phyloP scores from a whole-genome alignment of 129 eudicot genomes.

The Saussurea involucrata region DNA sequence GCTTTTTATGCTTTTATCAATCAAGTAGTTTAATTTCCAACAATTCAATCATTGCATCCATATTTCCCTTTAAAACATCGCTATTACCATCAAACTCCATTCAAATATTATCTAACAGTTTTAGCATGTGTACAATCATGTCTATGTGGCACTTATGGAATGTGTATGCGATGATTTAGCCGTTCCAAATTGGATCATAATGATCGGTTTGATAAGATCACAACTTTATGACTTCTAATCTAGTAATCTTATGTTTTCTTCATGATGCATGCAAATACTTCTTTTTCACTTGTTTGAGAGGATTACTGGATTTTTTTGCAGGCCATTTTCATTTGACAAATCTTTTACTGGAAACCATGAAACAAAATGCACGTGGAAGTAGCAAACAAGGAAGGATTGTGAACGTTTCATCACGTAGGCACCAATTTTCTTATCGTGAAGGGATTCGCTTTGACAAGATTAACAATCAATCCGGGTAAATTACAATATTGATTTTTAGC shows the following conservation, averaged over 20 bases:
- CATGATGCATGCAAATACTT: not conserved
- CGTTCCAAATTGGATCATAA: not conserved
- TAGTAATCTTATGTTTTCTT: not conserved
- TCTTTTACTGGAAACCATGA: slow-evolving; percentile 64
- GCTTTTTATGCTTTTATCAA: not conserved
- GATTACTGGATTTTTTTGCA: slow-evolving; percentile 17
- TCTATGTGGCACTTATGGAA: not conserved
- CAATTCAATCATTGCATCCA: not conserved
- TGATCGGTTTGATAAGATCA: not conserved
- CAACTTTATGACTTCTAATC: not conserved
- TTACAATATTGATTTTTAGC: not conserved
- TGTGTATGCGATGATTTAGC: not conserved
- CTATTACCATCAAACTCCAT: not conserved
- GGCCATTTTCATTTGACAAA: slow-evolving; percentile 80
- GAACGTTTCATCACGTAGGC: slow-evolving; percentile 68
- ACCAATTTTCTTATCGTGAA: slow-evolving; percentile 50
- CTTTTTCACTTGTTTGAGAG: not conserved
- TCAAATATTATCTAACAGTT: not conserved
- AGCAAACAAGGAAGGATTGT: slow-evolving; percentile 59
- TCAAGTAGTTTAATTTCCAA: not conserved
- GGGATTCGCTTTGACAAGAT: slow-evolving; percentile 64
- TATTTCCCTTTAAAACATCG: not conserved
- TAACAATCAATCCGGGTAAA: slow-evolving; percentile 53
- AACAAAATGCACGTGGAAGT: slow-evolving; percentile 43
- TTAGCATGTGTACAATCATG: not conserved